These are phyloP conservation scores for Stramenopiles sp. DNA, from an alignment of 352 stramenopile species.

Conservation along the genomic window DNA sequence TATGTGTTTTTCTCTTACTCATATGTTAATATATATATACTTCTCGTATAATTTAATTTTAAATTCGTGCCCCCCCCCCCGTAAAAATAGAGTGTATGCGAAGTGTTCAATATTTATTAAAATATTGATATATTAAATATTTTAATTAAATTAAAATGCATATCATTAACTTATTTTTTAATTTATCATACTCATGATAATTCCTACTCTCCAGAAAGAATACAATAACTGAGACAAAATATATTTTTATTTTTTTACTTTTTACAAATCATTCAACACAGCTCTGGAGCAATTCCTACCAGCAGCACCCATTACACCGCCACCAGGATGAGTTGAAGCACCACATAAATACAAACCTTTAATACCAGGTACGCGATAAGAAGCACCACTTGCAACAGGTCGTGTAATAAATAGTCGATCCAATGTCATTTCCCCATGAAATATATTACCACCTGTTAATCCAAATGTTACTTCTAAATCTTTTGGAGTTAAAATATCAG, in stretches of 20 bases:
- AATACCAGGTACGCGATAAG: conserved; percentile 47
- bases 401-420: conserved; percentile 67
- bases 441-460: conserved; percentile 60
- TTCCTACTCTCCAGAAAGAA: no score
- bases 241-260: not conserved
- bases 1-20: no score
- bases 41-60: no score
- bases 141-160: no score
- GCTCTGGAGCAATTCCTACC: conserved; percentile 44
- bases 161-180: no score
- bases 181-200: no score
- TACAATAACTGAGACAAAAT: no score
- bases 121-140: no score
- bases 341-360: conserved; percentile 53
- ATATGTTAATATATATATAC: no score
- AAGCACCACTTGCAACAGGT: conserved; percentile 47
- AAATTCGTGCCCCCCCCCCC: no score
- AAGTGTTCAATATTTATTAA: no score
- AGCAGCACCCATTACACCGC: conserved; percentile 66
- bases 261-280: conserved; percentile 13
- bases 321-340: conserved; percentile 54
- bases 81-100: no score
- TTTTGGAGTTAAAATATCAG: conserved; percentile 52
- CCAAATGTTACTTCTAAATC: conserved; percentile 64
- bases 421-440: conserved; percentile 61